Evolutionary conservation across 129 eudicot genomes (phyloP).

Genomic region (Saussurea involucrata): DNA sequence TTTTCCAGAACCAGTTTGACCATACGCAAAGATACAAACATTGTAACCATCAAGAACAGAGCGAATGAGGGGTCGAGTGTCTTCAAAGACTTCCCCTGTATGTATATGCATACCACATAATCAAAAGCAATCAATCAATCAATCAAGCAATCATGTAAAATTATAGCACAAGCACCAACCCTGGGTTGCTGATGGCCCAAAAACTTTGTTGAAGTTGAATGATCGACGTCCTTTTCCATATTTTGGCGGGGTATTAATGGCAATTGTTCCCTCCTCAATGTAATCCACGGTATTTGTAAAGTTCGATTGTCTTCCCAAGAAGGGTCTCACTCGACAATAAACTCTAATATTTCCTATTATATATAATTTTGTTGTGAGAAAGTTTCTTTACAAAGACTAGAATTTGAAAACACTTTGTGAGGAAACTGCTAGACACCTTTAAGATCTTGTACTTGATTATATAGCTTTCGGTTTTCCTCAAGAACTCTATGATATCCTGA

Average conservation of each 20-base stretch:
- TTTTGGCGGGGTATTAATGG: constrained; percentile 68
- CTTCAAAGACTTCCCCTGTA: constrained; percentile 86
- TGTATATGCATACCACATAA: constrained; percentile 1
- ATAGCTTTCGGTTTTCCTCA: constrained; percentile 87
- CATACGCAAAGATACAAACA: constrained; percentile 94
- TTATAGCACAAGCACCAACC: constrained; percentile 41
- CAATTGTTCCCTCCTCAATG: constrained; percentile 80
- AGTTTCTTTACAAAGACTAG: not conserved
- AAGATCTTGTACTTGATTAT: constrained; percentile 95
- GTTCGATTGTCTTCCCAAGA: constrained; percentile 55
- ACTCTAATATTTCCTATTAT: constrained; percentile 84
- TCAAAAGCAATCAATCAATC: not conserved
- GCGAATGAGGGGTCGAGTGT: constrained; percentile 79
- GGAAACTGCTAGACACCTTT: constrained; percentile 47
- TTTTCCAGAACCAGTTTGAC: constrained; percentile 98
- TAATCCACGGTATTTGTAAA: constrained; percentile 58
- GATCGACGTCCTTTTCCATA: constrained; percentile 80
- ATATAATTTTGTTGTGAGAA: not conserved
- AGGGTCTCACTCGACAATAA: constrained; percentile 94
- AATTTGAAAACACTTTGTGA: constrained; percentile 3
- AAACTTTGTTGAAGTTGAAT: constrained; percentile 87
- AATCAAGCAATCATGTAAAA: not conserved
- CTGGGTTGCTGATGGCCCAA: constrained; percentile 85
- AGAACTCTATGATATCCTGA: constrained; percentile 91
- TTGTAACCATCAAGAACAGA: constrained; percentile 97